phyloP scores from a whole-genome alignment of 371 early-diverging fungal genomes.

The Mortierella polycephala region DNA sequence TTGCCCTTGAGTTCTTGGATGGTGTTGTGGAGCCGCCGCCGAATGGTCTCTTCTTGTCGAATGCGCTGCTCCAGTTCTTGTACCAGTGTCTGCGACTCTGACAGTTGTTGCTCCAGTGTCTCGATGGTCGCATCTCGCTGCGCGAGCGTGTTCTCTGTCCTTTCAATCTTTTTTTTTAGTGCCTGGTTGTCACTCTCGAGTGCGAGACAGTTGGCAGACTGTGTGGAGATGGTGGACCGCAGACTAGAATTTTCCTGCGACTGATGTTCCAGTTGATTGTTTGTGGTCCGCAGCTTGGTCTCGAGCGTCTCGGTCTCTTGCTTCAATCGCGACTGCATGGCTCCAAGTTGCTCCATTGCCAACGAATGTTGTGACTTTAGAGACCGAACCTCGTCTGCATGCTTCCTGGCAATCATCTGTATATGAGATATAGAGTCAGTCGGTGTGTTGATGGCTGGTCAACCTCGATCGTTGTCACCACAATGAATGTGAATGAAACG shows the following conservation, averaged over 20 bases:
- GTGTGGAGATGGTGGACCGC: slow-evolving; percentile 59
- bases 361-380: slow-evolving; percentile 56
- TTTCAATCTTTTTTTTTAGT: slow-evolving; percentile 60
- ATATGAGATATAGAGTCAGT: neutral
- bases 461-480: neutral
- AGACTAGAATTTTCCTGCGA: slow-evolving; percentile 53
- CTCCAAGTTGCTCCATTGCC: slow-evolving; percentile 58
- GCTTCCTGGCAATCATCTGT: slow-evolving; percentile 52
- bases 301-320: slow-evolving; percentile 56
- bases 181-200: slow-evolving; percentile 61
- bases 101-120: slow-evolving; percentile 55
- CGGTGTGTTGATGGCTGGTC: neutral
- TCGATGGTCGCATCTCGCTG: slow-evolving; percentile 63
- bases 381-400: slow-evolving; percentile 61
- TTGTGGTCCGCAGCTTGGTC: slow-evolving; percentile 28
- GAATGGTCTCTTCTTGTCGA: slow-evolving; percentile 78
- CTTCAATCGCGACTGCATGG: slow-evolving; percentile 54
- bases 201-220: slow-evolving; percentile 58
- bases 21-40: slow-evolving; percentile 89
- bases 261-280: slow-evolving; percentile 30
- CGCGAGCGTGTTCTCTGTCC: slow-evolving; percentile 57
- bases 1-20: slow-evolving; percentile 98
- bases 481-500: no score
- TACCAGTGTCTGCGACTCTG: slow-evolving; percentile 50
- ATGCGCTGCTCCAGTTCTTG: slow-evolving; percentile 71